A percentile compares a stretch with the other conserved stretches of the same genome.
Conservation (phyloP, 768 basidiomycete genomes). For the Mycena galericulata region DNA sequence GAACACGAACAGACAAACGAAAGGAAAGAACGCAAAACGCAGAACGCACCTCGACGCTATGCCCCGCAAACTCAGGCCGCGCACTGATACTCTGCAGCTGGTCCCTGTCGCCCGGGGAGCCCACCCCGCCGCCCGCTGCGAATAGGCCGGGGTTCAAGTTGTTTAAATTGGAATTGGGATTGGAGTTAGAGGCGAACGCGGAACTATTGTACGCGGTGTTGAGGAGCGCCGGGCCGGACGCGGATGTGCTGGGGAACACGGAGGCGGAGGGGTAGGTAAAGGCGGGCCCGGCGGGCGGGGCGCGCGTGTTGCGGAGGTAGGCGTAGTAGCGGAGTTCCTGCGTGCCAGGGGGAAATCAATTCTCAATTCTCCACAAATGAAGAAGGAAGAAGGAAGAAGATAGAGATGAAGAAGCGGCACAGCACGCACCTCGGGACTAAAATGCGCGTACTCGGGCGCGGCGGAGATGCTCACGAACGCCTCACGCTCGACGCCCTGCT, state of each 20-base stretch:
- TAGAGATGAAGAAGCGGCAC: background rate
- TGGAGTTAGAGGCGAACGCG: background rate
- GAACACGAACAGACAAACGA: background rate
- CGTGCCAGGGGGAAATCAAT: background rate
- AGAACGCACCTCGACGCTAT: slow-evolving; percentile 54
- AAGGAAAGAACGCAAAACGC: background rate
- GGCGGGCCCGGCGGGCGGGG: slow-evolving; percentile 27
- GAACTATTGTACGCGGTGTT: no score
- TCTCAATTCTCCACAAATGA: background rate
- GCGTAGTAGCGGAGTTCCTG: slow-evolving; percentile 51
- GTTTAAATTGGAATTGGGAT: background rate
- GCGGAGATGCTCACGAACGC: slow-evolving; percentile 46
- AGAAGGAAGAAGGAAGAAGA: background rate
- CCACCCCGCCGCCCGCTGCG: background rate
- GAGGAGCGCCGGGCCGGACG: no score
- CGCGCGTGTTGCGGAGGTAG: slow-evolving; percentile 43
- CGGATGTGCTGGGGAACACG: slow-evolving; percentile 2
- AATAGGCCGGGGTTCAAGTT: background rate
- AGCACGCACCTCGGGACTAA: slow-evolving; percentile 47
- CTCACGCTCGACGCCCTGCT: slow-evolving; percentile 34
- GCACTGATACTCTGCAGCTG: slow-evolving; percentile 46
- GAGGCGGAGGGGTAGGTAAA: no score
- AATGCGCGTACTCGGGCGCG: slow-evolving; percentile 42
- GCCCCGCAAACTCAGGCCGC: slow-evolving; percentile 48
- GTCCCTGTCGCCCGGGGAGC: slow-evolving; percentile 37